These are phyloP conservation scores for Neonectria faginata DNA, from an alignment of 2,329 filamentous ascomycete genomes.

Conservation along the genomic window DNA sequence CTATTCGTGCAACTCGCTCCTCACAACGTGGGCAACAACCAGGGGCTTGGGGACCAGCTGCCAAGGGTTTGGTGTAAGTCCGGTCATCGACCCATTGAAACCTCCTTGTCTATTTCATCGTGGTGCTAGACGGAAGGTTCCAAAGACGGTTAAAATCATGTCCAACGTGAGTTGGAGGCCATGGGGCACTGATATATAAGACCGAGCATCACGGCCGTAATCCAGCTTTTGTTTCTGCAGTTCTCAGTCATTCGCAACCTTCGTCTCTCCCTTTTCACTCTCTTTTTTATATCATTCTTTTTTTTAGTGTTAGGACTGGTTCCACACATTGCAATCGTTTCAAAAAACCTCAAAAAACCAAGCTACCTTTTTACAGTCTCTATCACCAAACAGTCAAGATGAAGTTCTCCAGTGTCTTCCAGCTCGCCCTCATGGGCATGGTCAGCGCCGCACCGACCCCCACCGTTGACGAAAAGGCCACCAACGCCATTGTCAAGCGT, in stretches of 20 bases:
- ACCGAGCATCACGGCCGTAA: conserved; percentile 3
- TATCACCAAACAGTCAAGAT: conserved; percentile 37
- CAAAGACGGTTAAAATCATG: neutral
- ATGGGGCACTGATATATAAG: conserved; percentile 39
- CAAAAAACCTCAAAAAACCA: neutral
- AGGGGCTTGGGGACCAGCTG: neutral
- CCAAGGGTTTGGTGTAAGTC: conserved; percentile 1
- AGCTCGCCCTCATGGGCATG: conserved; percentile 46
- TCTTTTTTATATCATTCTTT: conserved; percentile 34
- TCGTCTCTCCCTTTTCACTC: conserved; percentile 13
- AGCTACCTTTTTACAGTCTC: conserved; percentile 8
- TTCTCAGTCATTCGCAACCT: conserved; percentile 32
- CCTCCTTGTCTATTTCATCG: conserved; percentile 20
- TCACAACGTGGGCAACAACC: neutral
- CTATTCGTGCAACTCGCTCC: conserved; percentile 39
- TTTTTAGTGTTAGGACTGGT: conserved; percentile 36
- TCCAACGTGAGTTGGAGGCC: neutral
- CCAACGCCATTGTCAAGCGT: conserved; percentile 49
- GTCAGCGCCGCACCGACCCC: conserved; percentile 48
- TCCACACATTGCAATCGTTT: conserved; percentile 27
- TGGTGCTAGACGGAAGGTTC: neutral
- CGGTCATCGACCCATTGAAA: conserved; percentile 27
- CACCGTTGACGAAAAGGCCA: conserved; percentile 44
- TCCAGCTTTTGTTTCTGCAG: conserved; percentile 2
- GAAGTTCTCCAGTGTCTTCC: conserved; percentile 49